These are phyloP conservation scores for Dactylellina sp. DNA, from an alignment of 2,329 filamentous ascomycete species.

Conservation along the genomic window DNA sequence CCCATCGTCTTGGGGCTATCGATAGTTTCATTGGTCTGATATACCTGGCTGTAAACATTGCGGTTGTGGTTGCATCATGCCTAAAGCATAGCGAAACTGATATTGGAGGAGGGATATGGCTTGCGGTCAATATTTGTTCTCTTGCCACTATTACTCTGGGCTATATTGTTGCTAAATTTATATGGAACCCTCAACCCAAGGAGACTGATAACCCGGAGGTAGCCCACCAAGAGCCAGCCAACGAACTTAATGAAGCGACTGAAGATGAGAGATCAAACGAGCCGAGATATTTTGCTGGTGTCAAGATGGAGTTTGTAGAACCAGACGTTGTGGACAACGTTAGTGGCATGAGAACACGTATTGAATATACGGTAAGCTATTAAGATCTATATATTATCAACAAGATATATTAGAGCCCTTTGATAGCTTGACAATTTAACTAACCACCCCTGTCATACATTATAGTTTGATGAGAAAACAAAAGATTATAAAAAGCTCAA, in stretches of 20 bases:
- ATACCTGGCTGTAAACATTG: no score
- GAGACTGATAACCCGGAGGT: no score
- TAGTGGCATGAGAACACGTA: neutral
- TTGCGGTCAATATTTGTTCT: neutral
- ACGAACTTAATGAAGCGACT: neutral
- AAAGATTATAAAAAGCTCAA: neutral
- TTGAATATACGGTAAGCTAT: neutral
- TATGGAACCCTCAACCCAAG: neutral
- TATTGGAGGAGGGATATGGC: neutral
- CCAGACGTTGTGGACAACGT: neutral
- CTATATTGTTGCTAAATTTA: neutral
- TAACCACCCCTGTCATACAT: no score
- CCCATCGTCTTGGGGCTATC: neutral
- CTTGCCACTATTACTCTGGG: neutral
- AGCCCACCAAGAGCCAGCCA: no score
- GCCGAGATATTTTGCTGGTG: neutral
- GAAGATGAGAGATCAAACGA: neutral
- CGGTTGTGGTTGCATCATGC: no score
- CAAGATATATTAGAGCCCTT: no score
- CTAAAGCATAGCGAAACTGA: no score
- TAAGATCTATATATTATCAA: conserved; percentile 1
- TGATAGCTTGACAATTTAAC: no score
- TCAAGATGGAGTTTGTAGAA: neutral
- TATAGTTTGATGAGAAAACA: no score
- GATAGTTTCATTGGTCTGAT: no score